Conservation (phyloP, 345 rosid species). For the Euclidium syriacum region DNA sequence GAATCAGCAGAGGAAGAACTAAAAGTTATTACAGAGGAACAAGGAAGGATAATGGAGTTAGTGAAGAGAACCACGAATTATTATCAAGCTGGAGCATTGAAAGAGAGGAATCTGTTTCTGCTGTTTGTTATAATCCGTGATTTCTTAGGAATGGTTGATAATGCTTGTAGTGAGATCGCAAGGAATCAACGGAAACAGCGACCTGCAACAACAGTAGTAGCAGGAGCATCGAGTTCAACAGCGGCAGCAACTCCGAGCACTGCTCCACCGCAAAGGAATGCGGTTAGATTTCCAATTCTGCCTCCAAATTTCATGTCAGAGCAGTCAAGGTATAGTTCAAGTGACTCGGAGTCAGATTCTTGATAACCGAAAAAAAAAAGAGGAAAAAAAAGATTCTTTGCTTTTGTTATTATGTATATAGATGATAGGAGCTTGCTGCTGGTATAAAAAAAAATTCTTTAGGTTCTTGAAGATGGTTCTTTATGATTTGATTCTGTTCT, state of each 20-base stretch:
- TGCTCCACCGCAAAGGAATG: constrained; percentile 26
- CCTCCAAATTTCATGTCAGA: constrained; percentile 57
- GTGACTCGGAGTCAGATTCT: constrained; percentile 58
- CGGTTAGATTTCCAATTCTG: constrained; percentile 57
- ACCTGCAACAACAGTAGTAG: constrained; percentile 23
- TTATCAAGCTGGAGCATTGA: constrained; percentile 69
- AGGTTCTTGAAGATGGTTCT: constrained; percentile 7
- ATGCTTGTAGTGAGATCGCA: constrained; percentile 58
- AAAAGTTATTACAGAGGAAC: constrained; percentile 41
- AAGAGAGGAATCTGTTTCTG: constrained; percentile 47
- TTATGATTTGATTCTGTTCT: not conserved
- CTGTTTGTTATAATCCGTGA: constrained; percentile 69
- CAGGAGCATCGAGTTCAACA: constrained; percentile 16
- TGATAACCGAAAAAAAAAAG: constrained; percentile 20
- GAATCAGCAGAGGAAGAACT: constrained; percentile 59
- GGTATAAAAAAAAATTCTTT: constrained; percentile 1
- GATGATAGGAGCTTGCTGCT: constrained; percentile 15
- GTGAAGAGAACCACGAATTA: constrained; percentile 75
- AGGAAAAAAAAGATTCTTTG: not conserved
- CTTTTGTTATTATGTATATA: constrained; percentile 25
- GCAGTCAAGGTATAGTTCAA: constrained; percentile 46
- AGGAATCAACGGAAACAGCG: constrained; percentile 52
- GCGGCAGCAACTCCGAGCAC: not conserved
- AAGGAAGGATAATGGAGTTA: constrained; percentile 45
- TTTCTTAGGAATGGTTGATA: constrained; percentile 77